A percentile compares a stretch with the other conserved stretches of the same genome.
phyloP scores from a whole-genome alignment of 371 early-diverging fungal genomes.

The Mortierella sp. region DNA sequence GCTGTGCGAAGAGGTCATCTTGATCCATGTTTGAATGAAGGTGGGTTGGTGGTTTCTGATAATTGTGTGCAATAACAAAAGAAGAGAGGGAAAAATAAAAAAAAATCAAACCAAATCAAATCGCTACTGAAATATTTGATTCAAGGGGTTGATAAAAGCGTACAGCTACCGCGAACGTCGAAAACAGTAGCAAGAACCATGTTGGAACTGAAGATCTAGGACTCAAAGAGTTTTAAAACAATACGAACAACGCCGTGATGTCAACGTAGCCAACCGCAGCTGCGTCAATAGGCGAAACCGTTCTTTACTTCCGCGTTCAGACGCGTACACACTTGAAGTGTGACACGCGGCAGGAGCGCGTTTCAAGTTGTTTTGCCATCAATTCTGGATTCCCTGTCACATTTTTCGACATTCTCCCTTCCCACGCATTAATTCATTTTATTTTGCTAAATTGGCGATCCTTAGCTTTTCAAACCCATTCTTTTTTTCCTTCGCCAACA shows the following conservation, averaged over 20 bases:
- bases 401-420: background rate
- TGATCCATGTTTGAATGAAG: slow-evolving; percentile 20
- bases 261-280: no score
- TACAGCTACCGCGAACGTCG: no score
- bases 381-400: background rate
- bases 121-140: no score
- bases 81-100: background rate
- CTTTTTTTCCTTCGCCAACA: background rate
- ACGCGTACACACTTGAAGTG: background rate
- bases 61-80: background rate
- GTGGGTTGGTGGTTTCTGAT: background rate
- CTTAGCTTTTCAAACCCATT: background rate
- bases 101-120: no score
- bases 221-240: no score
- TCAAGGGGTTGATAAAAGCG: no score
- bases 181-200: no score
- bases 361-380: background rate
- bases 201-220: no score
- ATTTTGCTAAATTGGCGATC: background rate
- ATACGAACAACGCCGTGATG: no score
- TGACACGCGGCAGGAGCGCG: background rate
- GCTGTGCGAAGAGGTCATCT: slow-evolving; percentile 33
- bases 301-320: background rate
- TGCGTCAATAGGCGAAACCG: no score
- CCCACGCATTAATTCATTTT: background rate